Evolutionary conservation across 257 asterid genomes (phyloP).

Genomic region (Rauvolfia tetraphylla): DNA sequence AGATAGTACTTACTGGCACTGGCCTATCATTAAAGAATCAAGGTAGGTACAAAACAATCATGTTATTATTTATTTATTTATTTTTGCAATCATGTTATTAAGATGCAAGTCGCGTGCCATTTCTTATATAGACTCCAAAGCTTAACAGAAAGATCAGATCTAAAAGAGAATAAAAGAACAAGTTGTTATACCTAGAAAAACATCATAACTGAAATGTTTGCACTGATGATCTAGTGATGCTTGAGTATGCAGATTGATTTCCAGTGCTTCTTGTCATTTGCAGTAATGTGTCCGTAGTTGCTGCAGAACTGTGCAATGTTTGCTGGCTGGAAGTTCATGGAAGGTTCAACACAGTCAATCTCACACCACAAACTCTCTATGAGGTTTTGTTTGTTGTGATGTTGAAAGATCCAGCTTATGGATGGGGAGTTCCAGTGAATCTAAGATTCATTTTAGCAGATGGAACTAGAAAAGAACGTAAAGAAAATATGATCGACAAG

Average conservation of each 20-base stretch:
- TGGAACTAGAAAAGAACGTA: slow-evolving; percentile 55
- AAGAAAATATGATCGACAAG: slow-evolving; percentile 50
- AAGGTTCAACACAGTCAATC: slow-evolving; percentile 50
- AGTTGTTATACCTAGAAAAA: neutral
- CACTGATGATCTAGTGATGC: neutral
- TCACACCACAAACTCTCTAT: slow-evolving; percentile 55
- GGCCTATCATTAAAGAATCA: slow-evolving; percentile 57
- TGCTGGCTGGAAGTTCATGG: slow-evolving; percentile 92
- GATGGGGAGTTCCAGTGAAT: slow-evolving; percentile 76
- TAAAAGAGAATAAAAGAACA: neutral
- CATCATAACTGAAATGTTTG: neutral
- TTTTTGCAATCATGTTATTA: neutral
- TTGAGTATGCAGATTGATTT: neutral
- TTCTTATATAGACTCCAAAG: neutral
- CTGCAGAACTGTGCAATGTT: slow-evolving; percentile 61
- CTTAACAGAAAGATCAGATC: neutral
- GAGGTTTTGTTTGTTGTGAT: slow-evolving; percentile 54
- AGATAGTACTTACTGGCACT: slow-evolving; percentile 49
- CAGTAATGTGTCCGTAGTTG: slow-evolving; percentile 48
- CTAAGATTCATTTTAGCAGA: slow-evolving; percentile 70
- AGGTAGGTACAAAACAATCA: slow-evolving; percentile 36
- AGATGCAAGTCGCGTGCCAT: neutral
- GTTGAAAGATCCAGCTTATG: slow-evolving; percentile 63
- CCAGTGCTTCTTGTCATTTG: slow-evolving; percentile 13
- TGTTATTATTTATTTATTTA: too few species aligned